Conservation (phyloP, 371 early-diverging fungal species). For the Mucor ambiguus region DNA sequence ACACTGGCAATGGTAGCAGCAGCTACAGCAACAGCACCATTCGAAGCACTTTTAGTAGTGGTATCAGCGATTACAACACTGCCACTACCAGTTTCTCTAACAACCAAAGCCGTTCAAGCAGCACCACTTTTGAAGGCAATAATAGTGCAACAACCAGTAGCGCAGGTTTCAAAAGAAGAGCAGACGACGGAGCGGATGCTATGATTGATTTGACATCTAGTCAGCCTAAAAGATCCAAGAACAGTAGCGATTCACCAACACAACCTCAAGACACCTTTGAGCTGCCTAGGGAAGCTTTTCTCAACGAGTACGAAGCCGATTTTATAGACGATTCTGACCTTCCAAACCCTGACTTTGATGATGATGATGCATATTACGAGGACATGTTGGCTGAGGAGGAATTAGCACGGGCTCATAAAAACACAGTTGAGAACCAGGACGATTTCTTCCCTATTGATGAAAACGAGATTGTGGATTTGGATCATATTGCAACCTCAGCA, state of each 20-base stretch:
- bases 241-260: background rate
- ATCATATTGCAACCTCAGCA: background rate
- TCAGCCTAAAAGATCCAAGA: conserved; percentile 12
- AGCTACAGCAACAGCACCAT: background rate
- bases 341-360: background rate
- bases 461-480: background rate
- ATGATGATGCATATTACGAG: background rate
- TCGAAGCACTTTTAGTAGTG: background rate
- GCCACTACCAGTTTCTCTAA: background rate
- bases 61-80: background rate
- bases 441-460: conserved; percentile 10
- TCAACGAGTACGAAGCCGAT: background rate
- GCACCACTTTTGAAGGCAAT: background rate
- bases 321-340: background rate
- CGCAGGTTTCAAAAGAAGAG: background rate
- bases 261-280: background rate
- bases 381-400: background rate
- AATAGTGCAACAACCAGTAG: background rate
- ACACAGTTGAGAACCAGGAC: background rate
- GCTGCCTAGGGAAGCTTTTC: background rate
- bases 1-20: background rate
- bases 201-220: conserved; percentile 17
- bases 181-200: background rate
- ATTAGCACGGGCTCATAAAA: background rate
- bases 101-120: background rate